Evolutionary conservation across 768 basidiomycete species (phyloP).

Genomic region (Boletus tomentosulus): DNA sequence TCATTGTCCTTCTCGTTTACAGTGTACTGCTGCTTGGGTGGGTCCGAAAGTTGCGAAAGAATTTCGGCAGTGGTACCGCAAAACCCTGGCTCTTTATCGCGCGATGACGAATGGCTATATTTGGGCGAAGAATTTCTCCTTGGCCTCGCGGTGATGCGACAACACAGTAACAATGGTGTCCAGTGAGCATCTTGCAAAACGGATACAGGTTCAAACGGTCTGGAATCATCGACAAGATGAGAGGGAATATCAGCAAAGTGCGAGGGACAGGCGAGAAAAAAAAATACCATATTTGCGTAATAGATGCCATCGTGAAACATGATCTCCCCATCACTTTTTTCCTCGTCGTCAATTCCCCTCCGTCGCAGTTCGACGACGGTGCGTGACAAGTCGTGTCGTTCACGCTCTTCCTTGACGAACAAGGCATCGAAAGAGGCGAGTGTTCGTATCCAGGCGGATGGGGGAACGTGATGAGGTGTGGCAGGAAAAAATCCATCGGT

Average conservation of each 20-base stretch:
- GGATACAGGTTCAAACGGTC: conserved; percentile 56
- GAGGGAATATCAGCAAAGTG: conserved; percentile 1
- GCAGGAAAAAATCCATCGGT: conserved; percentile 8
- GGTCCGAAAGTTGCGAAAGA: no score
- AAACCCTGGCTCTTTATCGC: no score
- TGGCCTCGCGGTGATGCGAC: conserved; percentile 47
- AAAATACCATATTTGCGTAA: conserved; percentile 76
- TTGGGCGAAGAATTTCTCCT: conserved; percentile 30
- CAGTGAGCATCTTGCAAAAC: no score
- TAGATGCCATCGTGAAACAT: conserved; percentile 78
- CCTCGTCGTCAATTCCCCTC: conserved; percentile 48
- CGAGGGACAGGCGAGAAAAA: background rate
- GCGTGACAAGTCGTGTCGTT: conserved; percentile 37
- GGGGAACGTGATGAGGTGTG: conserved; percentile 34
- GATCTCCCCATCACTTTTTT: conserved; percentile 68
- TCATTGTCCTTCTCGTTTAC: conserved; percentile 14
- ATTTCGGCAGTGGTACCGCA: no score
- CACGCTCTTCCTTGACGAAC: no score
- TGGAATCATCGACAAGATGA: conserved; percentile 77
- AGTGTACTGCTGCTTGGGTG: conserved; percentile 10
- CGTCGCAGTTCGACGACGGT: conserved; percentile 72
- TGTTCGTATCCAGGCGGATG: conserved; percentile 29
- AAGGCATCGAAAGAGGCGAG: no score
- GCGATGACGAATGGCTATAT: no score
- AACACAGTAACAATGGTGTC: conserved; percentile 48